A percentile compares a stretch with the other conserved stretches of the same genome.
These are phyloP conservation scores for Hyaloscypha variabilis DNA, from an alignment of 495 filamentous ascomycete species.

Conservation along the genomic window DNA sequence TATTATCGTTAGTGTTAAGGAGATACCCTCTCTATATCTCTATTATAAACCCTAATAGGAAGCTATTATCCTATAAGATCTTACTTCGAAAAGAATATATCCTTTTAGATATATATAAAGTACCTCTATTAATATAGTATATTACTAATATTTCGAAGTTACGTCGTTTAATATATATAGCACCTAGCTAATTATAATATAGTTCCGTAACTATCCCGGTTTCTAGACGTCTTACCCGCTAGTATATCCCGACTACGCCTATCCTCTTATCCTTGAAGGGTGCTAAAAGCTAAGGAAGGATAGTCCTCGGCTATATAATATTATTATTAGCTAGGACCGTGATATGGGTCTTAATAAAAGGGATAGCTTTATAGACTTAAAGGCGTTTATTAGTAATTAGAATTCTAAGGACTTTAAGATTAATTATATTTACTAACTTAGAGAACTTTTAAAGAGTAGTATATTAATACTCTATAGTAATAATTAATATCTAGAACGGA, in stretches of 20 bases:
- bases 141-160: constrained; percentile 70
- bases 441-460: constrained; percentile 44
- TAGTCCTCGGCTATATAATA: constrained; percentile 73
- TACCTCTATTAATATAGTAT: constrained; percentile 78
- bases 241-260: constrained; percentile 79
- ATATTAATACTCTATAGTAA: constrained; percentile 52
- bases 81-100: constrained; percentile 54
- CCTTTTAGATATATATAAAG: constrained; percentile 82
- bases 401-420: constrained; percentile 59
- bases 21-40: constrained; percentile 73
- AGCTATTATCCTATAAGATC: constrained; percentile 75
- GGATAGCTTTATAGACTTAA: constrained; percentile 78
- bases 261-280: constrained; percentile 76
- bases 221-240: constrained; percentile 66
- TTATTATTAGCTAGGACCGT: constrained; percentile 84
- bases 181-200: constrained; percentile 78
- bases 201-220: constrained; percentile 56
- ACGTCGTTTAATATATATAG: constrained; percentile 75
- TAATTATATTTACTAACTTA: constrained; percentile 17
- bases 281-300: constrained; percentile 79
- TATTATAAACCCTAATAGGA: constrained; percentile 70
- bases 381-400: constrained; percentile 73
- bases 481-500: constrained; percentile 50
- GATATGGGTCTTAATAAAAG: constrained; percentile 70
- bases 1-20: constrained; percentile 82